Conservation (phyloP, 176 grass and related monocot species). For the Musa acuminata region DNA sequence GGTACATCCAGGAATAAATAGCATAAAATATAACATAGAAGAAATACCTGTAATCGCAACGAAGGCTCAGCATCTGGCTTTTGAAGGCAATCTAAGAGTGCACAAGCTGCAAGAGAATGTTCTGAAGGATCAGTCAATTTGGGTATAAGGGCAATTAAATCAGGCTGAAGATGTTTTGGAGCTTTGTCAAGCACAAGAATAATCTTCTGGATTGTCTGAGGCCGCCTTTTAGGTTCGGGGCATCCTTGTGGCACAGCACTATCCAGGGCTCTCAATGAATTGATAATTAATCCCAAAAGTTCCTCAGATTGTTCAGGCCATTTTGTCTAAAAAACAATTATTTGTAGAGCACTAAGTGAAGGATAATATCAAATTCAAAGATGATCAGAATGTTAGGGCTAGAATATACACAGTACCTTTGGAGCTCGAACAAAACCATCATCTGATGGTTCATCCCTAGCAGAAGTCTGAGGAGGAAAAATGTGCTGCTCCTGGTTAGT, state of each 20-base stretch:
- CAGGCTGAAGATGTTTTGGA: conserved; percentile 70
- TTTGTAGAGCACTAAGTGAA: conserved; percentile 12
- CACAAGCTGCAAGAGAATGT: conserved; percentile 63
- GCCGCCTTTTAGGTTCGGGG: conserved; percentile 52
- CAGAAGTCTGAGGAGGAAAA: conserved; percentile 35
- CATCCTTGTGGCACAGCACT: conserved; percentile 62
- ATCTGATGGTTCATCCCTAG: conserved; percentile 37
- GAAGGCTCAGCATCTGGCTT: conserved; percentile 52
- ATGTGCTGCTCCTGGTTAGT: conserved; percentile 29
- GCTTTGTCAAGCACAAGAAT: conserved; percentile 69
- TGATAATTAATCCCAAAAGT: conserved; percentile 77
- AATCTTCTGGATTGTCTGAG: conserved; percentile 66
- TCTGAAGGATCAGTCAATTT: conserved; percentile 79
- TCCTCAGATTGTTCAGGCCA: conserved; percentile 83
- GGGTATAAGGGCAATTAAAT: conserved; percentile 73
- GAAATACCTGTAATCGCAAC: conserved; percentile 56
- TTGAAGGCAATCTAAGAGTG: conserved; percentile 52
- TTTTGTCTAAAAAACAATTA: conserved; percentile 53
- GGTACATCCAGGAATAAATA: conserved; percentile 2
- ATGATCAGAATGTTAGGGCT: not conserved
- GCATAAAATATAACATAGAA: conserved; percentile 18
- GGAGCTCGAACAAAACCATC: conserved; percentile 34
- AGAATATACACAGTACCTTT: conserved; percentile 16
- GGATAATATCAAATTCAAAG: conserved; percentile 24
- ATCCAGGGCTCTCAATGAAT: conserved; percentile 68